These are phyloP conservation scores for Colletotrichum endophyticum DNA, from an alignment of 2,329 filamentous ascomycete species.

Conservation along the genomic window DNA sequence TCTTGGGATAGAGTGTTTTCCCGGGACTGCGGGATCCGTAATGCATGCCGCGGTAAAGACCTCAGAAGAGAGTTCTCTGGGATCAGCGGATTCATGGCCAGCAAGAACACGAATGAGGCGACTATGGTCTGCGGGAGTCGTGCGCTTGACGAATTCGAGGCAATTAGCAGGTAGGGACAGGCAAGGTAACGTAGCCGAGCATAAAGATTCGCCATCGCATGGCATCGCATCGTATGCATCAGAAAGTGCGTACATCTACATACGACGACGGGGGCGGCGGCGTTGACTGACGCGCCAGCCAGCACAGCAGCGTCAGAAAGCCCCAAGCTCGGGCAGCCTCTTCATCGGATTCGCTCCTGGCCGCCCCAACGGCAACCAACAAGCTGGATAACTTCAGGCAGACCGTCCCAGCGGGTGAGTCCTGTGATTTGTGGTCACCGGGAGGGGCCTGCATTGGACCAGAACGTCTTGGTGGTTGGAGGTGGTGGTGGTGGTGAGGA, in stretches of 20 bases:
- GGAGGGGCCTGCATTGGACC: conserved; percentile 13
- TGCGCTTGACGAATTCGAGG: background rate
- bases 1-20: background rate
- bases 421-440: conserved; percentile 16
- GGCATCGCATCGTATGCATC: background rate
- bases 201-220: background rate
- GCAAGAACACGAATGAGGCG: background rate
- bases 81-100: background rate
- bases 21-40: background rate
- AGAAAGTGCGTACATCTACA: background rate
- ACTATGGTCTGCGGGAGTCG: background rate
- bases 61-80: background rate
- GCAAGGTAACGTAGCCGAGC: background rate
- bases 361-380: background rate
- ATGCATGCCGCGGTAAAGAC: background rate
- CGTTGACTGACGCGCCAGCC: background rate
- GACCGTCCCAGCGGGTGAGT: conserved; percentile 1
- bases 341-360: conserved; percentile 1
- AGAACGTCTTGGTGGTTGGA: background rate
- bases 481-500: background rate
- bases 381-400: conserved; percentile 4
- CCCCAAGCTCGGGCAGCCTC: background rate
- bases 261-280: background rate
- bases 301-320: background rate
- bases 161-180: background rate